Conservation (phyloP, 495 filamentous ascomycete genomes). For the Ramalina intermedia region DNA sequence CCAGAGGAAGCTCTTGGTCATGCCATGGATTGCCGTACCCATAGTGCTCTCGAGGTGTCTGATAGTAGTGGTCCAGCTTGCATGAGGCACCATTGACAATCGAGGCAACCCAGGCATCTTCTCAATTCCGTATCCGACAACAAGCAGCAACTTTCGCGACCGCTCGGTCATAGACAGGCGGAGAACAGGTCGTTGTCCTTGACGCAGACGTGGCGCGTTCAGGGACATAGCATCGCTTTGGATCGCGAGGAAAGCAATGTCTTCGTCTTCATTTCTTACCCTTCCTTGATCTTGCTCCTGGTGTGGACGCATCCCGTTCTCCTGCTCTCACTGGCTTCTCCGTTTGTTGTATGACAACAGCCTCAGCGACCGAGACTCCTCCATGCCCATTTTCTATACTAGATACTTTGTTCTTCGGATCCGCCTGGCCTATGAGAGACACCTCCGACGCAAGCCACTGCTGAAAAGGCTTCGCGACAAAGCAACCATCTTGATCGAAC, state of each 20-base stretch:
- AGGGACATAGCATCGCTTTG: no score
- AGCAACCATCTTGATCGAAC: slow-evolving; percentile 72
- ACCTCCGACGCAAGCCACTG: slow-evolving; percentile 59
- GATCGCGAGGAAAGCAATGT: background rate
- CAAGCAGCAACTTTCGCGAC: no score
- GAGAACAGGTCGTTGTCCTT: no score
- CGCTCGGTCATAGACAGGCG: no score
- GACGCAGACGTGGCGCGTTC: no score
- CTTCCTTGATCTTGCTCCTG: slow-evolving; percentile 5
- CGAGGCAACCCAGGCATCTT: no score
- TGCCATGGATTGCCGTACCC: no score
- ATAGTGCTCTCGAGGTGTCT: no score
- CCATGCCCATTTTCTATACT: background rate
- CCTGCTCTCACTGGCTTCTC: slow-evolving; percentile 4
- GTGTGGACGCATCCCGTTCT: background rate
- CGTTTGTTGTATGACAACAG: slow-evolving; percentile 3
- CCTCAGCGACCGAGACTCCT: background rate
- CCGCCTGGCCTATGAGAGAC: slow-evolving; percentile 50
- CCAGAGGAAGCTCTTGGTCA: no score
- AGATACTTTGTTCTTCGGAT: slow-evolving; percentile 39
- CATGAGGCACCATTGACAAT: no score
- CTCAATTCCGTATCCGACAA: no score
- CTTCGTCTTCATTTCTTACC: background rate
- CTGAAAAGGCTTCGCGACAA: slow-evolving; percentile 75
- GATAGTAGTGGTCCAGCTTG: no score